Evolutionary conservation across 495 filamentous ascomycete species (phyloP).

Genomic region (Penicillium mononematosum): DNA sequence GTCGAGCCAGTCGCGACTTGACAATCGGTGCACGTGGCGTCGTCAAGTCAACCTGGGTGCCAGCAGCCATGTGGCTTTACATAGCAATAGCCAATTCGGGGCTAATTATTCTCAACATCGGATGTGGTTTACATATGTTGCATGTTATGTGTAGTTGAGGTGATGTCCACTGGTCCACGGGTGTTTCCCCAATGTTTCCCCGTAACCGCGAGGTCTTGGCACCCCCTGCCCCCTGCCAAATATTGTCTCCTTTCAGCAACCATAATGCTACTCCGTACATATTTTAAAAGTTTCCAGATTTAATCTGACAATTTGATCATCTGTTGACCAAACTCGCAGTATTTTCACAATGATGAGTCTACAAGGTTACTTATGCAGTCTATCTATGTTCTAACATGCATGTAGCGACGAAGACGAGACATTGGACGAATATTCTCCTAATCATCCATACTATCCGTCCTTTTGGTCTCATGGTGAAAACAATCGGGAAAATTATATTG

Average conservation of each 20-base stretch:
- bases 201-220: not conserved
- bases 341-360: not conserved
- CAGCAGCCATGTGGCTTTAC: not conserved
- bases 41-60: too few species aligned
- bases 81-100: not conserved
- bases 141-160: too few species aligned
- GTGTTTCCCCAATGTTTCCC: too few species aligned
- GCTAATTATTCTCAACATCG: not conserved
- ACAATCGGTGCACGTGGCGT: slow-evolving; percentile 4
- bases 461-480: too few species aligned
- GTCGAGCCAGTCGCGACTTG: slow-evolving; percentile 6
- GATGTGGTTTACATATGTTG: too few species aligned
- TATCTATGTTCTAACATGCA: too few species aligned
- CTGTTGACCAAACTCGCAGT: not conserved
- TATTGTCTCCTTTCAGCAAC: not conserved
- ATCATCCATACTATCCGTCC: too few species aligned
- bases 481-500: too few species aligned
- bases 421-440: too few species aligned
- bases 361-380: too few species aligned
- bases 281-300: not conserved
- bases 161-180: too few species aligned
- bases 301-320: not conserved
- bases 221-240: not conserved
- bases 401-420: too few species aligned
- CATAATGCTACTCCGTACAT: not conserved